phyloP scores from a whole-genome alignment of 1,284 basidiomycete genomes.

The Boletus putidus region DNA sequence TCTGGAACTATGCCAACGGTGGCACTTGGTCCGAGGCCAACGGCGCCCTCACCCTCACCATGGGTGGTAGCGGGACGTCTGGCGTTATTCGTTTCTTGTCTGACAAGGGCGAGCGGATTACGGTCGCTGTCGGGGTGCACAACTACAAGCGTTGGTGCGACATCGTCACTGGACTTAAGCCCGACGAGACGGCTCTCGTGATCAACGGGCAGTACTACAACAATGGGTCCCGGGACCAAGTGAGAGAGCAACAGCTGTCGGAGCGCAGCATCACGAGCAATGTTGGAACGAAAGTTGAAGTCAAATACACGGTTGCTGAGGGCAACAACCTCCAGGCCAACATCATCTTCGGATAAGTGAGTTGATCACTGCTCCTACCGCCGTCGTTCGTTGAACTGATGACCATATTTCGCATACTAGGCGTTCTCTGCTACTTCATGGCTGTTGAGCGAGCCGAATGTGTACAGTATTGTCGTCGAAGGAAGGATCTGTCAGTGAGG shows the following conservation, averaged over 20 bases:
- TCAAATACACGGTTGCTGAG: constrained; percentile 3
- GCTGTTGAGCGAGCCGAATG: not conserved
- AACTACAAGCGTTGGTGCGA: constrained; percentile 45
- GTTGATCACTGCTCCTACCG: not conserved
- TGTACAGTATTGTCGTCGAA: not conserved
- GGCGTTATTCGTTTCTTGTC: constrained; percentile 40
- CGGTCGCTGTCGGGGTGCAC: constrained; percentile 43
- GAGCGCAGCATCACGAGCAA: constrained; percentile 11
- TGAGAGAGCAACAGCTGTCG: constrained; percentile 28
- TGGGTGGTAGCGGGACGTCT: constrained; percentile 42
- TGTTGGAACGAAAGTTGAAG: constrained; percentile 2
- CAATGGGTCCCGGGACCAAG: not conserved
- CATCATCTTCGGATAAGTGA: constrained; percentile 14
- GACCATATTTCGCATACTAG: not conserved
- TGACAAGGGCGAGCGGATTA: constrained; percentile 36
- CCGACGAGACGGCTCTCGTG: constrained; percentile 29
- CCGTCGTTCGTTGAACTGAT: not conserved
- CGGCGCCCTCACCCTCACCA: constrained; percentile 33
- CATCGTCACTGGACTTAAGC: constrained; percentile 4
- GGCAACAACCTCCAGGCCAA: constrained; percentile 13
- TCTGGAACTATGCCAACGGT: constrained; percentile 34
- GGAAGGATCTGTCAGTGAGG: not conserved
- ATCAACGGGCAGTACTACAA: constrained; percentile 39
- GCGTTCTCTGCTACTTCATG: not conserved
- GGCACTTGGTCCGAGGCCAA: constrained; percentile 36